These are phyloP conservation scores for Fusarium xyrophilum DNA, from an alignment of 2,329 filamentous ascomycete species.

Conservation along the genomic window DNA sequence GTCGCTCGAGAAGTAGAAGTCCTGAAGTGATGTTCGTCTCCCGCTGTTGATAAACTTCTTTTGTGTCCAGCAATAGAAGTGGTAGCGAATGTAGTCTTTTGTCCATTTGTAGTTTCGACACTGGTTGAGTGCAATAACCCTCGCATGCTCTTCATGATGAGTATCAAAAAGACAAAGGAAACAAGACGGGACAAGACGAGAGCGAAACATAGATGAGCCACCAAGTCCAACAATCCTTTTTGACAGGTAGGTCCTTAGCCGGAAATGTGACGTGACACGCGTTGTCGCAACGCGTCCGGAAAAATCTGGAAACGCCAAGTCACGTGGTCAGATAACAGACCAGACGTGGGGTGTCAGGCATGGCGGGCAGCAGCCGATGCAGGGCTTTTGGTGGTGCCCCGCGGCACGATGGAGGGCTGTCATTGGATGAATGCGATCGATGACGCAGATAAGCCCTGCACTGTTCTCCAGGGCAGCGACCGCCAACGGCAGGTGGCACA, in stretches of 20 bases:
- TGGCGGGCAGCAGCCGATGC: constrained; percentile 44
- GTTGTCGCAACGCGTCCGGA: constrained; percentile 16
- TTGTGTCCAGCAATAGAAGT: constrained; percentile 58
- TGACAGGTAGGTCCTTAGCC: neutral
- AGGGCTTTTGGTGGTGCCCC: constrained; percentile 44
- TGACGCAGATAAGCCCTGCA: constrained; percentile 35
- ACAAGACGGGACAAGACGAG: neutral
- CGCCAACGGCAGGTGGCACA: constrained; percentile 28
- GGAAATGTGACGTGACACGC: constrained; percentile 12
- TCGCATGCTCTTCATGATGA: constrained; percentile 50
- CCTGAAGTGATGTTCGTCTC: constrained; percentile 12
- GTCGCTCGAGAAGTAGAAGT: constrained; percentile 5
- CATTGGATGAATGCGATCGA: constrained; percentile 24
- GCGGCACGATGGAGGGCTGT: constrained; percentile 31
- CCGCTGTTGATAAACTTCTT: constrained; percentile 45
- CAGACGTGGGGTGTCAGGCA: constrained; percentile 42
- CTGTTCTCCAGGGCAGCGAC: constrained; percentile 34
- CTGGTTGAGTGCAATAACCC: constrained; percentile 59
- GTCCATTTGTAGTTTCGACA: constrained; percentile 54
- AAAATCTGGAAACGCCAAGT: constrained; percentile 9
- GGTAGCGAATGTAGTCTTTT: constrained; percentile 49
- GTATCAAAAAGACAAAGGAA: neutral
- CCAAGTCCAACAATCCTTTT: neutral
- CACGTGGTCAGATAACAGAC: constrained; percentile 36
- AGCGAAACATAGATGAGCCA: neutral